phyloP scores from a whole-genome alignment of 2,329 filamentous ascomycete genomes.

The Cercospora nicotianae region DNA sequence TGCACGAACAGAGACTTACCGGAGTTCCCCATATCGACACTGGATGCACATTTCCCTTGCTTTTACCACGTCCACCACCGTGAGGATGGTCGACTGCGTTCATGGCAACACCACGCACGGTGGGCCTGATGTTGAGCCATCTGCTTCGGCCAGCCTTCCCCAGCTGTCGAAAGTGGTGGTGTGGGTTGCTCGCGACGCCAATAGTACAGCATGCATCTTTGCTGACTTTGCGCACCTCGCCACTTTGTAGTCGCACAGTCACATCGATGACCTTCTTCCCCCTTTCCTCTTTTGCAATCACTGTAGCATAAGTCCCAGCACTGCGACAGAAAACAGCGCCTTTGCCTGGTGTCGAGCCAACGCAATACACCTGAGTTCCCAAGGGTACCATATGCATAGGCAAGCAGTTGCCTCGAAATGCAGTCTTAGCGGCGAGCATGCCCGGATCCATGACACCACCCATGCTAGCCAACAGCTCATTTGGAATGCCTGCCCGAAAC shows the following conservation, averaged over 20 bases:
- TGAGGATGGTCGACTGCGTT: constrained; percentile 98
- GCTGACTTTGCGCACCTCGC: constrained; percentile 84
- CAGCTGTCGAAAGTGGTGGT: constrained; percentile 85
- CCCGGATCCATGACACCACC: constrained; percentile 90
- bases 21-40: constrained; percentile 96
- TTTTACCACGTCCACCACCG: constrained; percentile 98
- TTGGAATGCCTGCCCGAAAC: constrained; percentile 84
- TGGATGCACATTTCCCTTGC: constrained; percentile 94
- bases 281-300: constrained; percentile 85
- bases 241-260: constrained; percentile 83
- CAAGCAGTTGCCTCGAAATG: constrained; percentile 90
- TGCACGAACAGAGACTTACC: constrained; percentile 57
- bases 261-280: constrained; percentile 72
- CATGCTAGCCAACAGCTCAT: constrained; percentile 85
- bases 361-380: constrained; percentile 88
- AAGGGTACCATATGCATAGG: constrained; percentile 94
- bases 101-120: constrained; percentile 97
- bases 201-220: constrained; percentile 93
- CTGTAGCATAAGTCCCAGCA: constrained; percentile 85
- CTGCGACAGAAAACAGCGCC: constrained; percentile 90
- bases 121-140: constrained; percentile 92
- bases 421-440: constrained; percentile 92
- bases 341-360: constrained; percentile 71
- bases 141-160: constrained; percentile 93
- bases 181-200: constrained; percentile 88